Evolutionary conservation across 208 protist species (phyloP).

Genomic region (Trypanosoma boissoni): DNA sequence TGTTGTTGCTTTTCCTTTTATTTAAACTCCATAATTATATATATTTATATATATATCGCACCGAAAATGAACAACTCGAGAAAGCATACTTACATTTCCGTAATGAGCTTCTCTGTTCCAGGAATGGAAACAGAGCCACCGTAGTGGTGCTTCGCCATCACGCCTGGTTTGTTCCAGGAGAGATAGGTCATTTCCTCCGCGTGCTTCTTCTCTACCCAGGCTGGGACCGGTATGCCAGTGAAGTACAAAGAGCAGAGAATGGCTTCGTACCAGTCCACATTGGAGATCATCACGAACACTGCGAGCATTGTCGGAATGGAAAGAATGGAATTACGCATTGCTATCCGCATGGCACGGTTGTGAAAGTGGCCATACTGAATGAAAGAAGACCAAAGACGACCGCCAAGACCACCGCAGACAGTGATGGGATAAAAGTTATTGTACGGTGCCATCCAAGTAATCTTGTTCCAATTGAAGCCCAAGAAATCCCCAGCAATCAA

Average conservation of each 20-base stretch:
- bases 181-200: slow-evolving; percentile 68
- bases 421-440: slow-evolving; percentile 90
- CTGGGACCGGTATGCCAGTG: slow-evolving; percentile 43
- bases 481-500: slow-evolving; percentile 83
- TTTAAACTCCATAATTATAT: too few relatives aligned
- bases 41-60: too few relatives aligned
- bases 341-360: slow-evolving; percentile 61
- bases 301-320: slow-evolving; percentile 49
- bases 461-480: slow-evolving; percentile 84
- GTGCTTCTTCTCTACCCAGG: slow-evolving; percentile 68
- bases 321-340: slow-evolving; percentile 62
- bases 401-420: slow-evolving; percentile 76
- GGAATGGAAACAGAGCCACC: slow-evolving; percentile 80
- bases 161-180: slow-evolving; percentile 78
- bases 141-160: slow-evolving; percentile 87
- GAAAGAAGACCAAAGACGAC: slow-evolving; percentile 83
- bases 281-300: slow-evolving; percentile 71
- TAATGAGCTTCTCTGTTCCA: slow-evolving; percentile 76
- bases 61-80: too few relatives aligned
- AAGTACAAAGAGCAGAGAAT: slow-evolving; percentile 55
- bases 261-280: slow-evolving; percentile 84
- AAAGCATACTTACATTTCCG: slow-evolving; percentile 37
- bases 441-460: slow-evolving; percentile 88
- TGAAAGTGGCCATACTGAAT: slow-evolving; percentile 85
- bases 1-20: too few relatives aligned